Evolutionary conservation across 2,329 filamentous ascomycete species (phyloP).

Genomic region (Colletotrichum cordylinicola): DNA sequence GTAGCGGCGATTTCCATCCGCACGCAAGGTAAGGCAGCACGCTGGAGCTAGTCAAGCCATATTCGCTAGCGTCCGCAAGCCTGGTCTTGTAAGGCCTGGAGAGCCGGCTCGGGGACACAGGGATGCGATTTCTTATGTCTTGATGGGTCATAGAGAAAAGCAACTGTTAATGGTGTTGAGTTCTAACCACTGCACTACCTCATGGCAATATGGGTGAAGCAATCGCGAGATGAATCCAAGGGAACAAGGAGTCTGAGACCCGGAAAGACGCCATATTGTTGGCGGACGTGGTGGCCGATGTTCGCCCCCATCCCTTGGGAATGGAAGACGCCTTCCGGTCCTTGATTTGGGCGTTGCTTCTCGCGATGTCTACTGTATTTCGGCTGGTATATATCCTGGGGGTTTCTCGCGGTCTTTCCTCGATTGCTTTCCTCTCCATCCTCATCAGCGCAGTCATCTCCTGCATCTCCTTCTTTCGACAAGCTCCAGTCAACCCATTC

Average conservation of each 20-base stretch:
- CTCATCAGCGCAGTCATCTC: constrained; percentile 15
- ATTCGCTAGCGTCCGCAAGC: constrained; percentile 16
- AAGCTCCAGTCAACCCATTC: constrained; percentile 9
- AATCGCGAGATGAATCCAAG: constrained; percentile 22
- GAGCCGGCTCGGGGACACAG: background rate
- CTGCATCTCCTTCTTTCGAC: constrained; percentile 13
- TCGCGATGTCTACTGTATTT: background rate
- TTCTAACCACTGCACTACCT: background rate
- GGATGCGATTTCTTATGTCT: constrained; percentile 19
- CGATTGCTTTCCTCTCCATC: background rate
- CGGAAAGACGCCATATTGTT: background rate
- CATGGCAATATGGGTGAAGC: constrained; percentile 14
- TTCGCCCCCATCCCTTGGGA: constrained; percentile 13
- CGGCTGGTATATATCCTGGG: background rate
- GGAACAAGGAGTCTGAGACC: constrained; percentile 19
- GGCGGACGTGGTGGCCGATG: background rate
- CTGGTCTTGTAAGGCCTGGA: background rate
- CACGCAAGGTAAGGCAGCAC: background rate
- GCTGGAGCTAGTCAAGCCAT: constrained; percentile 17
- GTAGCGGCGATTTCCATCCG: background rate
- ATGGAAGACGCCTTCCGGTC: background rate
- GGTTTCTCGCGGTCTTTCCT: background rate
- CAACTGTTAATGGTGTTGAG: background rate
- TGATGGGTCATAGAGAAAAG: background rate
- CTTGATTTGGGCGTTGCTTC: background rate